A percentile compares a stretch with the other conserved stretches of the same genome.
Evolutionary conservation across 2,329 filamentous ascomycete species (phyloP).

Genomic region (Colletotrichum cereale): DNA sequence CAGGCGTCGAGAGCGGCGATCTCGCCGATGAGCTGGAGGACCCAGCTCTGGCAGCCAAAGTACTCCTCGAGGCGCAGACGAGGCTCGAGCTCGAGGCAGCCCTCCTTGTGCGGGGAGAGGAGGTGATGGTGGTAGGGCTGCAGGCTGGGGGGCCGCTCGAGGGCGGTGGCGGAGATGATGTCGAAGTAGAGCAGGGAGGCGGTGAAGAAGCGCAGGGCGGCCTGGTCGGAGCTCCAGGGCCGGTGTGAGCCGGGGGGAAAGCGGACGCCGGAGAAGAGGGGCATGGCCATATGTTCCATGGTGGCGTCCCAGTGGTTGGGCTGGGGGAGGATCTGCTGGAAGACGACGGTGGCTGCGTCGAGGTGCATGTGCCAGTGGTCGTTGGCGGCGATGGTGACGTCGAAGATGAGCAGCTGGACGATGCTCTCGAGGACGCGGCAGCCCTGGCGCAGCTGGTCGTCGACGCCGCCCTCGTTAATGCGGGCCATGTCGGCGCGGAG

Average conservation of each 20-base stretch:
- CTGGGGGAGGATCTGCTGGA: constrained; percentile 58
- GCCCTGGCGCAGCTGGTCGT: constrained; percentile 49
- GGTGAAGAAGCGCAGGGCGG: constrained; percentile 61
- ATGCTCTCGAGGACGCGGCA: constrained; percentile 63
- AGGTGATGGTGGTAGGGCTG: constrained; percentile 55
- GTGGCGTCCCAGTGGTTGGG: constrained; percentile 54
- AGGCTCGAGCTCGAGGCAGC: constrained; percentile 33
- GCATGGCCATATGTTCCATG: constrained; percentile 44
- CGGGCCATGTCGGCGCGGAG: constrained; percentile 57
- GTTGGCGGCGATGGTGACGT: constrained; percentile 59
- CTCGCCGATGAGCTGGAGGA: constrained; percentile 65
- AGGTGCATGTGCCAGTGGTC: constrained; percentile 64
- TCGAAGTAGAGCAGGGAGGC: constrained; percentile 63
- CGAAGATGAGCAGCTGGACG: constrained; percentile 66
- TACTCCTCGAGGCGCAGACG: constrained; percentile 57
- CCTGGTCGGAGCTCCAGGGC: constrained; percentile 60
- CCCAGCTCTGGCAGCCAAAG: constrained; percentile 62
- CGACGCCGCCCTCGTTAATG: constrained; percentile 50
- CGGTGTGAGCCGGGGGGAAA: constrained; percentile 44
- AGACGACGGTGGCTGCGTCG: constrained; percentile 63
- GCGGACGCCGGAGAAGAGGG: constrained; percentile 22
- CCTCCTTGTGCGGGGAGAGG: constrained; percentile 49
- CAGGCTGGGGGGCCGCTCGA: constrained; percentile 57
- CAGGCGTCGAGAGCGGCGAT: constrained; percentile 66
- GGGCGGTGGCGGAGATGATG: constrained; percentile 62